Evolutionary conservation across 2,329 filamentous ascomycete genomes (phyloP).

Genomic region (Aspergillus sclerotialis): DNA sequence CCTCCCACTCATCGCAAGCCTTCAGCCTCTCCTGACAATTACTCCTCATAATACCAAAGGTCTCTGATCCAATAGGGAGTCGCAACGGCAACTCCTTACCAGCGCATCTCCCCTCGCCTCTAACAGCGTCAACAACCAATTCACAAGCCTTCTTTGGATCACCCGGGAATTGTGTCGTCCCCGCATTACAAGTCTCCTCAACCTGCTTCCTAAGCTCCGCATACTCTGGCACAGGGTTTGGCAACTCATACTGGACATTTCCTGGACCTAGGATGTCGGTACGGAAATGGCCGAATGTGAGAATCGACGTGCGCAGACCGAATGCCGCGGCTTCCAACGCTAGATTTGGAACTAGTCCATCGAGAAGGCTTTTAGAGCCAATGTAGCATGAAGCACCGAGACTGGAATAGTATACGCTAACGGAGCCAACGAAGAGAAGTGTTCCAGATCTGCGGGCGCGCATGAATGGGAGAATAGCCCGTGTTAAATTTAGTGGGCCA

Average conservation of each 20-base stretch:
- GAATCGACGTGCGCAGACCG: constrained; percentile 30
- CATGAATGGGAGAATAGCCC: constrained; percentile 31
- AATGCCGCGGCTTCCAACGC: constrained; percentile 36
- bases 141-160: constrained; percentile 7
- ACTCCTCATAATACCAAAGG: constrained; percentile 4
- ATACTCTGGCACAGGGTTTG: constrained; percentile 7
- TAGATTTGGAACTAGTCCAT: constrained; percentile 41
- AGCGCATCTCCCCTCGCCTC: constrained; percentile 5
- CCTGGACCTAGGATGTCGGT: constrained; percentile 40
- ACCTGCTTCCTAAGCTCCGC: constrained; percentile 3
- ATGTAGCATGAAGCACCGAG: constrained; percentile 26
- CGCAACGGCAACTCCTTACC: constrained; percentile 6
- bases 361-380: constrained; percentile 43
- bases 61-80: constrained; percentile 7
- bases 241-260: constrained; percentile 1
- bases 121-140: constrained; percentile 9
- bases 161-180: constrained; percentile 7
- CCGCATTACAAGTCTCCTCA: neutral
- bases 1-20: constrained; percentile 8
- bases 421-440: constrained; percentile 41
- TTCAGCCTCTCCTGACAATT: constrained; percentile 4
- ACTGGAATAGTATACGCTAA: constrained; percentile 36
- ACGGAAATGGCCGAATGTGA: constrained; percentile 51
- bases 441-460: constrained; percentile 25
- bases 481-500: constrained; percentile 31